These are phyloP conservation scores for Fallopia convolvulus DNA, from an alignment of 148 eudicot genomes.

Conservation along the genomic window DNA sequence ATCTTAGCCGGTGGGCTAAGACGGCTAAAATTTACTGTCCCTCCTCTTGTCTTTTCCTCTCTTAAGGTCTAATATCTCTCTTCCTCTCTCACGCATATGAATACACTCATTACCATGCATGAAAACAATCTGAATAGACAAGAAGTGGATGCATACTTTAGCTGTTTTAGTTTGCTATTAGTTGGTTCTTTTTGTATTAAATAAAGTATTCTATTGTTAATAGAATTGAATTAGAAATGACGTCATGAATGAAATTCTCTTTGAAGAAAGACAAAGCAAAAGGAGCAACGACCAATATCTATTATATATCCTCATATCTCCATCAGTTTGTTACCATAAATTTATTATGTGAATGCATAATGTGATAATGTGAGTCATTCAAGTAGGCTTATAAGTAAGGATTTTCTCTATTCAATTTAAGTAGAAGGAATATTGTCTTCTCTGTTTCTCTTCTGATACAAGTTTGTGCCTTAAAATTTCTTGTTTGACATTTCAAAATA, in stretches of 20 bases:
- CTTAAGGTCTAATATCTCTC: constrained; percentile 53
- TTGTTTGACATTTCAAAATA: not conserved
- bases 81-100: not conserved
- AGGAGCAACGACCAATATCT: not conserved
- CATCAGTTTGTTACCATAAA: not conserved
- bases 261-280: not conserved
- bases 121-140: not conserved
- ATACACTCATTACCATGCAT: not conserved
- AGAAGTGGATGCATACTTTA: not conserved
- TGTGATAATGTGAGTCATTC: not conserved
- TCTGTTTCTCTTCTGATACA: not conserved
- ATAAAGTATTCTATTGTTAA: not conserved
- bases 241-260: not conserved
- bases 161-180: not conserved
- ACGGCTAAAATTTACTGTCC: constrained; percentile 78
- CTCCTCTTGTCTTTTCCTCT: constrained; percentile 78
- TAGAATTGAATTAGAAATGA: not conserved
- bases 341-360: not conserved
- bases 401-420: not conserved
- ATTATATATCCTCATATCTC: not conserved
- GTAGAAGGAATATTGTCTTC: not conserved
- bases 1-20: constrained; percentile 77
- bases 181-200: not conserved
- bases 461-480: not conserved
- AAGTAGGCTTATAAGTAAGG: not conserved